Conservation (phyloP, 495 filamentous ascomycete species). For the Talaromyces adpressus region DNA sequence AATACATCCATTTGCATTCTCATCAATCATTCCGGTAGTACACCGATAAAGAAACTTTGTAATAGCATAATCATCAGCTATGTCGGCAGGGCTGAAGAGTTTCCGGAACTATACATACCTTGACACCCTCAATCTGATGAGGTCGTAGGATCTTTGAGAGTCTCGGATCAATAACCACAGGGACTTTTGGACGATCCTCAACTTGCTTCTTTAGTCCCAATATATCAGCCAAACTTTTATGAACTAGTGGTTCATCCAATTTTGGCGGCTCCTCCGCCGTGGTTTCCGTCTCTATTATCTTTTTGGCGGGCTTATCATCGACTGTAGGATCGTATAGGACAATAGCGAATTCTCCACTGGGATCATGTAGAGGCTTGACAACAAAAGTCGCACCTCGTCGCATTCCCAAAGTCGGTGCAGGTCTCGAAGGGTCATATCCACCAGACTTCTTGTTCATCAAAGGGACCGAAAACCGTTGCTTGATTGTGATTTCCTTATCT, state of each 20-base stretch:
- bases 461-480: constrained; percentile 77
- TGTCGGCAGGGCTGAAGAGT: no score
- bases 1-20: constrained; percentile 93
- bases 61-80: background rate
- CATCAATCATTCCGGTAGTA: constrained; percentile 88
- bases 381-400: constrained; percentile 77
- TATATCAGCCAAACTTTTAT: constrained; percentile 94
- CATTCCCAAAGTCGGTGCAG: constrained; percentile 81
- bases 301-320: constrained; percentile 57
- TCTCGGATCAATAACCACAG: constrained; percentile 92
- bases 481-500: constrained; percentile 77
- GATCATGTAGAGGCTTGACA: constrained; percentile 88
- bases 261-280: constrained; percentile 46
- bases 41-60: constrained; percentile 80
- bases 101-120: constrained; percentile 45
- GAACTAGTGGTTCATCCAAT: constrained; percentile 74
- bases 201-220: constrained; percentile 89
- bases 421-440: constrained; percentile 67
- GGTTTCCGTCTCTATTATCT: constrained; percentile 44
- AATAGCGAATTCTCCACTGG: constrained; percentile 92
- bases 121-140: constrained; percentile 97
- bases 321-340: constrained; percentile 93
- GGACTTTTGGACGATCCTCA: constrained; percentile 73
- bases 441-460: constrained; percentile 70
- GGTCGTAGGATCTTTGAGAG: constrained; percentile 88